These are phyloP conservation scores for Psilocybe subaeruginosa DNA, from an alignment of 768 basidiomycete genomes.

Conservation along the genomic window DNA sequence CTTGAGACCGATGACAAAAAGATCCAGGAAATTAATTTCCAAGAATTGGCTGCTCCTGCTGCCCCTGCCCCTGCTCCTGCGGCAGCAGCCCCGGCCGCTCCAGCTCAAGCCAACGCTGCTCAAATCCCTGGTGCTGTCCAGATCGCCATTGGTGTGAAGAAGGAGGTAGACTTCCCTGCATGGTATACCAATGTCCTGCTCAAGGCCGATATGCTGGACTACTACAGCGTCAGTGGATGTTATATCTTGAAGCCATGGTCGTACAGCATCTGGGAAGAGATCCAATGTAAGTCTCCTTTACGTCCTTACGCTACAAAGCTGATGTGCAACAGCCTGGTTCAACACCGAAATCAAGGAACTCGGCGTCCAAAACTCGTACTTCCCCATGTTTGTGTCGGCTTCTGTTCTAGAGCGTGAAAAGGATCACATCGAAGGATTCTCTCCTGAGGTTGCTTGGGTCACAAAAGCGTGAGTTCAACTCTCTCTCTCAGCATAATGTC, in stretches of 20 bases:
- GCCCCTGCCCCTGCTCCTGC: slow-evolving; percentile 48
- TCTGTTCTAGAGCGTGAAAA: slow-evolving; percentile 96
- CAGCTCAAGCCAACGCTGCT: slow-evolving; percentile 51
- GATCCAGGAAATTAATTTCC: slow-evolving; percentile 76
- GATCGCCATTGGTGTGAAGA: slow-evolving; percentile 93
- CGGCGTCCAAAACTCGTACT: slow-evolving; percentile 96
- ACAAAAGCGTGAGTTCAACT: slow-evolving; percentile 80
- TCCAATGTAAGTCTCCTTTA: slow-evolving; percentile 65
- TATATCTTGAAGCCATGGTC: slow-evolving; percentile 99
- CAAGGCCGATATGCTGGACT: slow-evolving; percentile 99
- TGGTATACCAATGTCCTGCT: slow-evolving; percentile 97
- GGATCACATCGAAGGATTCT: slow-evolving; percentile 98
- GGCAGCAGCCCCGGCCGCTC: slow-evolving; percentile 35
- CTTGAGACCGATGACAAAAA: slow-evolving; percentile 71
- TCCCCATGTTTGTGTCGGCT: slow-evolving; percentile 97
- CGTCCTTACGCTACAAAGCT: not conserved
- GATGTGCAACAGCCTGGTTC: slow-evolving; percentile 78
- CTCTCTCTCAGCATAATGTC: not conserved
- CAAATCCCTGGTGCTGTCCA: slow-evolving; percentile 89
- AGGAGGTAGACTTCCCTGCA: slow-evolving; percentile 90
- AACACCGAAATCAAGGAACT: slow-evolving; percentile 89
- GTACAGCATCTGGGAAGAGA: slow-evolving; percentile 95
- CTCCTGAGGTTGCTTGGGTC: slow-evolving; percentile 99
- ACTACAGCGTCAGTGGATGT: slow-evolving; percentile 98
- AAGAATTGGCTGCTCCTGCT: slow-evolving; percentile 50